Evolutionary conservation across 2,329 filamentous ascomycete genomes (phyloP).

Genomic region (Sclerotinia glacialis): DNA sequence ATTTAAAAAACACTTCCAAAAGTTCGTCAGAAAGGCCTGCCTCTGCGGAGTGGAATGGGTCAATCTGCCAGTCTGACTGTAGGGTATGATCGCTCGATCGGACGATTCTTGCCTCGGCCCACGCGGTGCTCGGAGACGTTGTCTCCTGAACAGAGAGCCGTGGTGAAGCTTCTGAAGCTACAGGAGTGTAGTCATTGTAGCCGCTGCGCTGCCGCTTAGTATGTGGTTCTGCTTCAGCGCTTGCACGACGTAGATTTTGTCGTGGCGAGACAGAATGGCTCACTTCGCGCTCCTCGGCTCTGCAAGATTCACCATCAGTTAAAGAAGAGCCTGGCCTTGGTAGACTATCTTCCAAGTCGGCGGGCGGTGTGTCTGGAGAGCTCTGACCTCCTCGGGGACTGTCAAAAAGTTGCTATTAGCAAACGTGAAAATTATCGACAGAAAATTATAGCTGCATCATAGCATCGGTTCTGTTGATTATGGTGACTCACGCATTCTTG

Average conservation of each 20-base stretch:
- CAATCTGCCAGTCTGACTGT: constrained; percentile 39
- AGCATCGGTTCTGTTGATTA: too few relatives aligned
- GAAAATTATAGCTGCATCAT: neutral
- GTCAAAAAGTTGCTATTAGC: constrained; percentile 41
- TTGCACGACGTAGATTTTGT: constrained; percentile 30
- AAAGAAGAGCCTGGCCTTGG: constrained; percentile 36
- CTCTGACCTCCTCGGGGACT: constrained; percentile 40
- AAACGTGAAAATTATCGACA: constrained; percentile 9
- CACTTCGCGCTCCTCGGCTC: constrained; percentile 33
- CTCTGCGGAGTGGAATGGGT: constrained; percentile 50
- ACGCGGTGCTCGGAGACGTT: constrained; percentile 30
- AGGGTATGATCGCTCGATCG: constrained; percentile 27
- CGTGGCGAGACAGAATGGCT: constrained; percentile 36
- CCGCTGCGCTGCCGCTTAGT: constrained; percentile 38
- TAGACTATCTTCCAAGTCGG: constrained; percentile 36
- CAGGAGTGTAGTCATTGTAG: constrained; percentile 37
- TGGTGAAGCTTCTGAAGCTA: constrained; percentile 37
- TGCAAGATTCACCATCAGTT: constrained; percentile 35
- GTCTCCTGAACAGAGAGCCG: constrained; percentile 30
- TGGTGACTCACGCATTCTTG: constrained; percentile 71
- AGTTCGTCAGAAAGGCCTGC: constrained; percentile 50
- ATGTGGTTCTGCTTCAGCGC: constrained; percentile 35
- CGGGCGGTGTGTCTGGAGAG: constrained; percentile 39
- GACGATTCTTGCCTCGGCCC: constrained; percentile 27
- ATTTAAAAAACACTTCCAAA: constrained; percentile 55